Percentiles rank a stretch among this genome's conserved stretches.
Evolutionary conservation across 2,329 filamentous ascomycete genomes (phyloP).

Genomic region (Colletotrichum sp.): DNA sequence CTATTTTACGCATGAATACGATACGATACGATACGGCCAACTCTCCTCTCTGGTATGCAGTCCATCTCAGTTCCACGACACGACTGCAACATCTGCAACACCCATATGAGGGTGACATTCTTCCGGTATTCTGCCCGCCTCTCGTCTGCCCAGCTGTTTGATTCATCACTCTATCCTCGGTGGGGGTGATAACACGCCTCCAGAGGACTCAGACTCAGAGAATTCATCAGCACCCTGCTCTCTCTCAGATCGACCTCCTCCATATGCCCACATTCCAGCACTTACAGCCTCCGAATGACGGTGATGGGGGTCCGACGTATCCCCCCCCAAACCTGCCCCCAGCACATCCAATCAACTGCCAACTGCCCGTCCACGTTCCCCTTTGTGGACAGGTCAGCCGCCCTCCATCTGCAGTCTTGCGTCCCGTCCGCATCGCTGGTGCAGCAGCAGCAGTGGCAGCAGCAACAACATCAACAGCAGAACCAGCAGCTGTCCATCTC

Average conservation of each 20-base stretch:
- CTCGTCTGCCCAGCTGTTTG: background rate
- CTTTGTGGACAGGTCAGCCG: slow-evolving; percentile 16
- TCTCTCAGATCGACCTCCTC: background rate
- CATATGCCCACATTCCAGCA: slow-evolving; percentile 5
- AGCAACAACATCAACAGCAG: background rate
- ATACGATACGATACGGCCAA: background rate
- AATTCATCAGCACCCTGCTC: background rate
- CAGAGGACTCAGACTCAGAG: background rate
- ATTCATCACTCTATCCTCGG: background rate
- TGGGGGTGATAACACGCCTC: background rate
- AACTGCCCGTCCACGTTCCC: background rate
- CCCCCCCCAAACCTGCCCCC: background rate
- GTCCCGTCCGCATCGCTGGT: background rate
- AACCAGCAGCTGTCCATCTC: background rate
- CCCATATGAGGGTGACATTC: background rate
- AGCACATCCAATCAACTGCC: background rate
- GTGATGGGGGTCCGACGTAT: background rate
- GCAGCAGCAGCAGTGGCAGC: background rate
- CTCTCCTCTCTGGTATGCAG: background rate
- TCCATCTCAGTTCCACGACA: background rate
- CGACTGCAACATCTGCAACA: background rate
- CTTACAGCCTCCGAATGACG: background rate
- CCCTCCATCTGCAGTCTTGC: background rate
- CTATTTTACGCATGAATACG: background rate
- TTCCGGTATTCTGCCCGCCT: background rate